Evolutionary conservation across 139 green algal species (phyloP).

Genomic region (Chlorella vulgaris): DNA sequence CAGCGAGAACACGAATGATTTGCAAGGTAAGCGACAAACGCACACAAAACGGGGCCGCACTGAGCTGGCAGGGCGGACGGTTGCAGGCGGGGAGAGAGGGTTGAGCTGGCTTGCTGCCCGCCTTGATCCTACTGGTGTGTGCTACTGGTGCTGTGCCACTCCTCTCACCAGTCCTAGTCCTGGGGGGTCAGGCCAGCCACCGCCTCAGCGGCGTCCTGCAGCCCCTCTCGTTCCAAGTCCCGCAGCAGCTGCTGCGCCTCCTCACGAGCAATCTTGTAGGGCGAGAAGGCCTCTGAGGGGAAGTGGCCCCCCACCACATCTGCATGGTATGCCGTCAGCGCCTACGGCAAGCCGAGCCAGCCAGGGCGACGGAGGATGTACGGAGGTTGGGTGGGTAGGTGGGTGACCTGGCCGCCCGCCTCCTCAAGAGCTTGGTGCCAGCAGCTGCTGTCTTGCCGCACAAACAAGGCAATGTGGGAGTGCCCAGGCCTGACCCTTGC

Average conservation of each 20-base stretch:
- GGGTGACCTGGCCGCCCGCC: too few species aligned
- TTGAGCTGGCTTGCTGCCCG: too few species aligned
- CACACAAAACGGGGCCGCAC: too few species aligned
- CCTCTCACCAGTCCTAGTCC: background rate
- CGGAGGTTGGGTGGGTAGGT: background rate
- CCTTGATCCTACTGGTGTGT: too few species aligned
- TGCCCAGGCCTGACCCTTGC: too few species aligned
- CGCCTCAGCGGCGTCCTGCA: slow-evolving; percentile 53
- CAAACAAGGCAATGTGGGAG: too few species aligned
- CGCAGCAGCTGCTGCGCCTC: slow-evolving; percentile 58
- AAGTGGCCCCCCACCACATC: slow-evolving; percentile 82
- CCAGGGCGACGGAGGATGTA: too few species aligned
- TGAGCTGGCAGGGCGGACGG: too few species aligned
- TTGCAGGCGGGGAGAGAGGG: too few species aligned
- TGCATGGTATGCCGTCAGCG: slow-evolving; percentile 75
- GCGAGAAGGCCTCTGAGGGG: slow-evolving; percentile 74
- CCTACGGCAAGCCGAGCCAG: slow-evolving; percentile 20
- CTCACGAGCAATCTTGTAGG: slow-evolving; percentile 75
- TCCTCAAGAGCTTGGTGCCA: background rate
- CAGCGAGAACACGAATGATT: too few species aligned
- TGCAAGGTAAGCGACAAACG: too few species aligned
- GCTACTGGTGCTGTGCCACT: background rate
- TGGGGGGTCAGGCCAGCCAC: slow-evolving; percentile 6
- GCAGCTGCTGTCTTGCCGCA: background rate
- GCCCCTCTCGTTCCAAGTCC: slow-evolving; percentile 50